Conservation (phyloP, 495 filamentous ascomycete genomes). For the Haplographium delicatum region DNA sequence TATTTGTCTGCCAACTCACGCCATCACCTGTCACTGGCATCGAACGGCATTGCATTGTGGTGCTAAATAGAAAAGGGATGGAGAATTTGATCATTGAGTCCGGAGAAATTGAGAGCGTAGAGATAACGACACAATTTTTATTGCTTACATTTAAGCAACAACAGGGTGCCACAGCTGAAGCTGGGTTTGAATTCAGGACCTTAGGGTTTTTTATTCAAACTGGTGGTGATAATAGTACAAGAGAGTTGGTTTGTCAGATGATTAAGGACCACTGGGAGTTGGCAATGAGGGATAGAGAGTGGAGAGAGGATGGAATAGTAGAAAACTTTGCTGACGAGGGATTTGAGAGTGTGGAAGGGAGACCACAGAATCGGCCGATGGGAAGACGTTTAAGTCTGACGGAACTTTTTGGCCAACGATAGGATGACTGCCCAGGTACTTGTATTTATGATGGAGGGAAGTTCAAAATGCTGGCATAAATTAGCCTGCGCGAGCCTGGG, state of each 20-base stretch:
- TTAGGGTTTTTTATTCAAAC: slow-evolving; percentile 15
- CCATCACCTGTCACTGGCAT: slow-evolving; percentile 14
- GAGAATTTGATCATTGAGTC: slow-evolving; percentile 31
- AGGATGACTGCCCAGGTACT: too few relatives aligned
- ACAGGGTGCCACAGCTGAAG: background rate
- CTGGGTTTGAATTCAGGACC: slow-evolving; percentile 3
- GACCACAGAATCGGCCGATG: slow-evolving; percentile 1
- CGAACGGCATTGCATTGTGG: slow-evolving; percentile 25
- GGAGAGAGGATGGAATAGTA: background rate
- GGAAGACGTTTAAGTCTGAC: slow-evolving; percentile 17
- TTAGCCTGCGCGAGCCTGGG: too few relatives aligned
- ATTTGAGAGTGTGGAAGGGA: background rate
- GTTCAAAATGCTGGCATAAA: too few relatives aligned
- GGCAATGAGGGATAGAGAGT: slow-evolving; percentile 9
- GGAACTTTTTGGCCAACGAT: slow-evolving; percentile 26
- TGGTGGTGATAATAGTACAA: background rate
- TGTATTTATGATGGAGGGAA: too few relatives aligned
- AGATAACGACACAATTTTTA: slow-evolving; percentile 24
- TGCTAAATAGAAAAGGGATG: slow-evolving; percentile 32
- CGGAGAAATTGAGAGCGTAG: slow-evolving; percentile 26
- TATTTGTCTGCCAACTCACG: slow-evolving; percentile 64
- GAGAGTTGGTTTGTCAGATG: slow-evolving; percentile 6
- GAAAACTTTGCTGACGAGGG: slow-evolving; percentile 8
- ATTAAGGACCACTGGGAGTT: slow-evolving; percentile 15
- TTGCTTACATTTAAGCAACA: slow-evolving; percentile 14